Evolutionary conservation across 2,329 filamentous ascomycete genomes (phyloP), one percentile per base, ranked within the genome.

Genomic region (Scortechinia acanthostroma): DNA sequence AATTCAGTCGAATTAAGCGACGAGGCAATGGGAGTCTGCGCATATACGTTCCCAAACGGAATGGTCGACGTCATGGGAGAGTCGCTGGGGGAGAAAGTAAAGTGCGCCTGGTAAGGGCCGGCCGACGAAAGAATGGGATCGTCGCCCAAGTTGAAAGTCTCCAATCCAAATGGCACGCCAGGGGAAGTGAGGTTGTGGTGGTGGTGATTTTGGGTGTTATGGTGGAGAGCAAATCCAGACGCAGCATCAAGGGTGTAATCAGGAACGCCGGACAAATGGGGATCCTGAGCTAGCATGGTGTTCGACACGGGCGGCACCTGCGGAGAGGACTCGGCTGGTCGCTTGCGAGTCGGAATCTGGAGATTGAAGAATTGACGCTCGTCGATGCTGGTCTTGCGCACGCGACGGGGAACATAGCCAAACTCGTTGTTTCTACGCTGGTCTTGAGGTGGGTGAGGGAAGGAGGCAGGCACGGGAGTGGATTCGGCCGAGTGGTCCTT

Each of bases 241-340:
- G 66, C 56, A 37, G 76, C 70, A 57, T 87, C 82, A 46, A 88
- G 70, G 48, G 76, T 77, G 62, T 87, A 88, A 50, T 85, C 76
- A 49, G 80, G 69, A 47, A 87, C 64, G 44, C 74, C 75, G 45
- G 71, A 65, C 49, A 75, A 65, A 47, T 82, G 75, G 3, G 76
- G 71, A 52, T 85, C 79, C 55, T 77, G 77, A 37, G 77, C 71
- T 52, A 82, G 74, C 66, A 80, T 76, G 47, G 75, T 73, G 59
- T 76, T 82, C 58, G 74, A 77, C 47, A 85, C 71, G 23, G 83
- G 74, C 51, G 80, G 79, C 21, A 87, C 80, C 58, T 83, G 80
- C 48, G 83, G 84, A 43, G 84, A 88, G 53, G 81, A 79, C 53
- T 88, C 81, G 46, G 83, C 83, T 23, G 80, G 80, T 58, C 80